Evolutionary conservation across 805 yeast genomes (phyloP), one percentile per base, ranked within the genome.

Genomic region (Candida yuanshanica): DNA sequence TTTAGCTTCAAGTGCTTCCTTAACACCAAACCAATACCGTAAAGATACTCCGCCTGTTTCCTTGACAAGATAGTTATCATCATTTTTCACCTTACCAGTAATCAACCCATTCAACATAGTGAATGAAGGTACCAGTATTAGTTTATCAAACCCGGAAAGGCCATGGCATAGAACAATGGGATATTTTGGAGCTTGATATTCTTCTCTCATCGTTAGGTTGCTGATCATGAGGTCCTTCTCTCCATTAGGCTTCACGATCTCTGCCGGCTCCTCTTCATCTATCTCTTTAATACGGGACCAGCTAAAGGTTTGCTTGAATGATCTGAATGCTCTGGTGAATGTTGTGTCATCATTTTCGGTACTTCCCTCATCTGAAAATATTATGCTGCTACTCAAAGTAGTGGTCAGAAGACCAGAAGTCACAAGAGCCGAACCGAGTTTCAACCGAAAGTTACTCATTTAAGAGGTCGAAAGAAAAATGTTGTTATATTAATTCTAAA

Each of bases 121-220:
- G 11, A 65, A 40, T 4, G 67, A 68, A 0, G 81, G 78, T 2
- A 75, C 34, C 8, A 79, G 49, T 26, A 65, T 55, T 29, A 76
- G 39, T 41, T 65, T 69, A 51, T 85, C 95, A 51, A 86, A 88
- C 1, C 96, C 96, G 0, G 86, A 77, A 20, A 88, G 70, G 0
- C 96, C 96, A 64, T 88, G 96, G 52, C 95, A 88, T 21, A 88
- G 60, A 0, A 88, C 83, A 1, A 88, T 75, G 0, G 96, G 95
- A 52, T 75, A 66, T 49, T 75, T 74, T 0, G 95, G 89, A 5
- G 82, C 71, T 11, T 60, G 53, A 53, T 81, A 83, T 23, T 65
- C 47, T 8, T 68, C 62, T 46, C 64, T 53, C 17, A 52, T 42
- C 12, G 42, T 37, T 2, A 56, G 34, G 23, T 41, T 43, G 20